phyloP scores from a whole-genome alignment of 371 early-diverging fungal genomes.

The Coemansia sp. region DNA sequence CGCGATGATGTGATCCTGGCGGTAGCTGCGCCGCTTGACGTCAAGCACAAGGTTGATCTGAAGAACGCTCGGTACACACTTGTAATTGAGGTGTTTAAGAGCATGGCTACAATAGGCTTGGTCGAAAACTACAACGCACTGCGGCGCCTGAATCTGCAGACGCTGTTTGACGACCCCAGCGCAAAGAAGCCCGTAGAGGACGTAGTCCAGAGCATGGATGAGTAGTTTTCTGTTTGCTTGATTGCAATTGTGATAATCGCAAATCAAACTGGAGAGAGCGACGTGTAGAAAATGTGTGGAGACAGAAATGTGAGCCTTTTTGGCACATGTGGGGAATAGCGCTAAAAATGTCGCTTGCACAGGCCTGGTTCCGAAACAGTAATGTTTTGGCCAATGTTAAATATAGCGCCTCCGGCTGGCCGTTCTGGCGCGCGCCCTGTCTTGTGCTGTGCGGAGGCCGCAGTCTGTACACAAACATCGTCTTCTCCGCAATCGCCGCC shows the following conservation, averaged over 20 bases:
- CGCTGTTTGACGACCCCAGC: slow-evolving; percentile 42
- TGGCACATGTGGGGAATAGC: not conserved
- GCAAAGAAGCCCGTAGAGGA: not conserved
- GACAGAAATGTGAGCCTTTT: not conserved
- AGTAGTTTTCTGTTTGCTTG: not conserved
- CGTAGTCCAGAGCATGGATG: not conserved
- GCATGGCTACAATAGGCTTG: slow-evolving; percentile 48
- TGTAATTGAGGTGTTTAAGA: slow-evolving; percentile 53
- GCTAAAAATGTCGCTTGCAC: not conserved
- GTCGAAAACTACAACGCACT: slow-evolving; percentile 49
- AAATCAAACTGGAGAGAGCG: not conserved
- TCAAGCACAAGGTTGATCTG: slow-evolving; percentile 52
- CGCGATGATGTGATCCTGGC: slow-evolving; percentile 48
- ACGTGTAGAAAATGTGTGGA: not conserved
- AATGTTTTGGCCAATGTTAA: not conserved
- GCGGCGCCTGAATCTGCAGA: slow-evolving; percentile 39
- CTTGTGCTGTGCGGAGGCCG: not conserved
- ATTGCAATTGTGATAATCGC: not conserved
- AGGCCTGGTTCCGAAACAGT: not conserved
- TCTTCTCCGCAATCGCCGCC: not conserved
- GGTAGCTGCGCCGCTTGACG: slow-evolving; percentile 48
- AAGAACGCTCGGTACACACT: slow-evolving; percentile 49
- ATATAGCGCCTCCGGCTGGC: not conserved
- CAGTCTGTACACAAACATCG: not conserved
- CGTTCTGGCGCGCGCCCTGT: not conserved